Base-by-base conservation (phyloP, 331 rosid genomes). In the Acacia concinna region DNA sequence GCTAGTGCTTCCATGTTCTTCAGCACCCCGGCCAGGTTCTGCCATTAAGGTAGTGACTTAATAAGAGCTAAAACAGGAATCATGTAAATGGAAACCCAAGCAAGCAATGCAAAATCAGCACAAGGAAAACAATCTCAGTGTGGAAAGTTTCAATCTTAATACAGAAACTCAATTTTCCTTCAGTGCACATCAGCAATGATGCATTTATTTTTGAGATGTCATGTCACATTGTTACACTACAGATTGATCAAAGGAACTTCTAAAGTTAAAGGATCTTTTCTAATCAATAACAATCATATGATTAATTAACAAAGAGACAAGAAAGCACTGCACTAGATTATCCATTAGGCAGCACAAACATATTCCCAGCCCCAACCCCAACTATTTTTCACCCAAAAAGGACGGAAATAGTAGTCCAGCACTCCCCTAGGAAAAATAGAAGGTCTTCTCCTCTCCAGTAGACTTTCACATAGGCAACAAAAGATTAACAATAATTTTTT, bases 1-100 rank as follows among this genome's bases (percentile, higher is more conserved):
- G 78, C 94, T 88, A 81, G 89, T 81, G 89, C 90, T 86, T 88
- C 85, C 89, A 79, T 84, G 90, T 32, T 86, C 94, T 71, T 84
- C 87, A 62, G 84, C 77, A 74, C 83, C 91, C 23, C 70, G 87
- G 54, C 85, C 94, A 74, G 76, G 75, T 77, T 84, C 98, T 83
- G 84, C 64, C 83, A 86, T 84, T 65, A 78, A 56, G 83, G 73
- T 6, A 41, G 74, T 78, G 71, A 80, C 81, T 78, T 87, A 77
- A 86, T 68, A 86, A 81, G 65, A 68, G 57, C 27, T 21, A 78
- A 83, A 73, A 38, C 47, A 63, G 71, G 56, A 21, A 40, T 40
- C 64, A 23, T 71, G 44, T 67, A 64, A 64, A 38, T 49, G 23
- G 44, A 37, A 74, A 78, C 46, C 38, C 32, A 74, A 78, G 64